Conservation (phyloP, 2,329 filamentous ascomycete species). For the Seiridium cupressi region DNA sequence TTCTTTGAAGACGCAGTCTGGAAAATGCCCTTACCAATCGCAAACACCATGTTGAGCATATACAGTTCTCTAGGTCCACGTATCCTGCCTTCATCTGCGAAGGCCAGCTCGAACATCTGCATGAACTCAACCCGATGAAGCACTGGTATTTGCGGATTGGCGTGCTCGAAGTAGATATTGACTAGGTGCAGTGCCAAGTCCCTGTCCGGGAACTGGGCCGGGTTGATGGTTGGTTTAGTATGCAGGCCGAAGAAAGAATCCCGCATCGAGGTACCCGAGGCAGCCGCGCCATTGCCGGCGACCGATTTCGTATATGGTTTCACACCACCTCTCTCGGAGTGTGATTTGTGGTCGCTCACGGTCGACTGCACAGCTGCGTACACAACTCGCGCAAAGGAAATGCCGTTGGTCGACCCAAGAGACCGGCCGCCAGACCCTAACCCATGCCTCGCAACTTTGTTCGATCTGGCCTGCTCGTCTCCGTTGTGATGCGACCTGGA, state of each 20-base stretch:
- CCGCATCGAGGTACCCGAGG: constrained; percentile 76
- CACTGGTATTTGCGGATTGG: constrained; percentile 93
- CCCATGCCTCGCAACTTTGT: constrained; percentile 25
- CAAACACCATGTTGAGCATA: constrained; percentile 94
- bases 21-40: constrained; percentile 91
- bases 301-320: constrained; percentile 53
- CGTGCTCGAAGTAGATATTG: constrained; percentile 89
- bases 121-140: constrained; percentile 88
- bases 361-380: constrained; percentile 86
- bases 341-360: constrained; percentile 62
- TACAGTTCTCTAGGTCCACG: constrained; percentile 82
- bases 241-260: constrained; percentile 98
- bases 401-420: constrained; percentile 81
- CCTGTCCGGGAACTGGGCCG: constrained; percentile 78
- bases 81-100: constrained; percentile 63
- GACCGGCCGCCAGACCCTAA: constrained; percentile 75
- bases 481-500: constrained; percentile 29
- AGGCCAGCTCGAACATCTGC: constrained; percentile 81
- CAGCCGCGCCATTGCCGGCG: constrained; percentile 40
- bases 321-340: constrained; percentile 63
- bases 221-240: constrained; percentile 82
- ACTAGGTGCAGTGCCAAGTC: constrained; percentile 72
- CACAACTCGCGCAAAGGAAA: constrained; percentile 91
- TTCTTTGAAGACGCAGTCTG: constrained; percentile 57
- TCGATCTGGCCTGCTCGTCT: constrained; percentile 53